phyloP scores from a whole-genome alignment of 2,329 filamentous ascomycete species.

The Monosporascus sp. region DNA sequence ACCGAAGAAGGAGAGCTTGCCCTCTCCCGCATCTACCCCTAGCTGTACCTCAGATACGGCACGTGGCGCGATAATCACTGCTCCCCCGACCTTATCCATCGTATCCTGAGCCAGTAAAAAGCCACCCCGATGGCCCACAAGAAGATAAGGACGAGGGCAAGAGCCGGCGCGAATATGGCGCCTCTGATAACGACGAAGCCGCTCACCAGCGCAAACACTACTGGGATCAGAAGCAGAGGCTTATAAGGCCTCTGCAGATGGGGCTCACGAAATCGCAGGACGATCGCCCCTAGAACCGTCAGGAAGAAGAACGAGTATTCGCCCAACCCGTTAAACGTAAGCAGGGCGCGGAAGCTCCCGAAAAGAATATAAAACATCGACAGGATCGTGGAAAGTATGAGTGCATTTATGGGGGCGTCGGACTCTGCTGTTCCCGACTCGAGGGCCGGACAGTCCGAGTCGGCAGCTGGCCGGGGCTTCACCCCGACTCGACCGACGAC shows the following conservation, averaged over 20 bases:
- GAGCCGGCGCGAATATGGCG: slow-evolving; percentile 51
- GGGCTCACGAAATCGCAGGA: slow-evolving; percentile 53
- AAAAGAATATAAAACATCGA: slow-evolving; percentile 53
- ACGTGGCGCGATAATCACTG: too few species aligned
- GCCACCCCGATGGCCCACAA: slow-evolving; percentile 45
- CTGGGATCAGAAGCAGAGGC: slow-evolving; percentile 43
- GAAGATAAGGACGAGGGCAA: slow-evolving; percentile 44
- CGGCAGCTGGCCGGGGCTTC: slow-evolving; percentile 3
- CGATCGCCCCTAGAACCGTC: slow-evolving; percentile 52
- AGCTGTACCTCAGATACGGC: too few species aligned
- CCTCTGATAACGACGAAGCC: slow-evolving; percentile 55
- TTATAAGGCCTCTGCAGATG: slow-evolving; percentile 50
- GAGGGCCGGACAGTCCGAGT: neutral
- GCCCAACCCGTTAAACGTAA: slow-evolving; percentile 55
- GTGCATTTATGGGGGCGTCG: slow-evolving; percentile 50
- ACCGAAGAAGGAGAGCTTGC: too few species aligned
- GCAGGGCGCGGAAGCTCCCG: slow-evolving; percentile 54
- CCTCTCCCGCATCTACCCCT: too few species aligned
- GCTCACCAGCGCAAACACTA: slow-evolving; percentile 51
- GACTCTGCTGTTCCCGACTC: slow-evolving; percentile 20
- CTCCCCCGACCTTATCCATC: neutral
- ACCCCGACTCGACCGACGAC: slow-evolving; percentile 39
- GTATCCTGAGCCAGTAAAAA: slow-evolving; percentile 31
- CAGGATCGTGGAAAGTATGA: slow-evolving; percentile 42
- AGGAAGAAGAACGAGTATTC: slow-evolving; percentile 62